Evolutionary conservation across 2,329 filamentous ascomycete species (phyloP).

Genomic region (Paecilomyces sp.): DNA sequence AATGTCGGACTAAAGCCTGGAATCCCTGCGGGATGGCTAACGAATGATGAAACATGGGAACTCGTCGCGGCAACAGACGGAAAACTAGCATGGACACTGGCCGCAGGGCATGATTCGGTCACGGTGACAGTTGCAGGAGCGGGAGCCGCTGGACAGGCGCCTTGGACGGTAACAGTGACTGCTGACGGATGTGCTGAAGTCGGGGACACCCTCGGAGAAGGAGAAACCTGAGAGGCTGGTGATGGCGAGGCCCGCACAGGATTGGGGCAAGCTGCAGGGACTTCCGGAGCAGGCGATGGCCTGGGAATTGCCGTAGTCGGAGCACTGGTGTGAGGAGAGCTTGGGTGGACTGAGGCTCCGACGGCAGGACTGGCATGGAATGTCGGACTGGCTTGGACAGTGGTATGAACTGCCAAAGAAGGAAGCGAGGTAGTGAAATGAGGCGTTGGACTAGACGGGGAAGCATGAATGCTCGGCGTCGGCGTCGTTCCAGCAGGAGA

Average conservation of each 20-base stretch:
- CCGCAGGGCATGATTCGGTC: not conserved
- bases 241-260: not conserved
- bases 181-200: not conserved
- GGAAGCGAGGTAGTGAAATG: not conserved
- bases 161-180: not conserved
- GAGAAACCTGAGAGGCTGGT: not conserved
- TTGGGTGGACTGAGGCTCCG: not conserved
- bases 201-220: not conserved
- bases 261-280: not conserved
- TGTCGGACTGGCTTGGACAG: not conserved
- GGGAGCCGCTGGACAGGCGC: not conserved
- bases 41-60: not conserved
- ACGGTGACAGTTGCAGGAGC: not conserved
- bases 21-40: not conserved
- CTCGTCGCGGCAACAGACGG: not conserved
- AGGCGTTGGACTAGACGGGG: not conserved
- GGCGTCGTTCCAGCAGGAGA: not conserved
- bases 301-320: not conserved
- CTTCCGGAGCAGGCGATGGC: not conserved
- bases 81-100: not conserved
- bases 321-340: not conserved
- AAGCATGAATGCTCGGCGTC: not conserved
- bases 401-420: not conserved
- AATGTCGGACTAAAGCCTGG: not conserved
- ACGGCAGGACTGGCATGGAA: not conserved